phyloP scores from a whole-genome alignment of 2,329 filamentous ascomycete genomes.

The Didymella segeticola region DNA sequence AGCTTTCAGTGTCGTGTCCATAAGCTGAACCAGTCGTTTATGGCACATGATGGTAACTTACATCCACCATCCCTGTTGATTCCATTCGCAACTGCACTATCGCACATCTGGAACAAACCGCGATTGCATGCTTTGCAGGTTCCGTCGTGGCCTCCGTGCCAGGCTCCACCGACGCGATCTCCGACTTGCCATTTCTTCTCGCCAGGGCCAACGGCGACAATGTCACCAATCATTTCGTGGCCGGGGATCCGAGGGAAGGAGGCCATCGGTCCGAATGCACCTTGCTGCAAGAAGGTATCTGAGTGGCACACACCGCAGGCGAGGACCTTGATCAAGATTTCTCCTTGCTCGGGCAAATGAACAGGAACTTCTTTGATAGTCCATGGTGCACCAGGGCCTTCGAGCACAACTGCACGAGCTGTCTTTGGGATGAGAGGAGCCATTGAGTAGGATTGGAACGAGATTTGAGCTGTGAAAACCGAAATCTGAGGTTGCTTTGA shows the following conservation, averaged over 20 bases:
- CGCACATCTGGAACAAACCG: conserved; percentile 72
- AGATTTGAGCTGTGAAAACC: too few species aligned
- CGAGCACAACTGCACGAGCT: conserved; percentile 70
- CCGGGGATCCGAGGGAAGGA: conserved; percentile 67
- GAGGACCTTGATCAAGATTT: conserved; percentile 73
- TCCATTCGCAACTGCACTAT: conserved; percentile 68
- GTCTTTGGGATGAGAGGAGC: conserved; percentile 61
- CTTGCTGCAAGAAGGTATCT: conserved; percentile 54
- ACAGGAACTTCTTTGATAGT: conserved; percentile 67
- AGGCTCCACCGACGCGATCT: conserved; percentile 71
- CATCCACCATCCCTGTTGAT: conserved; percentile 71
- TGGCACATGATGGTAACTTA: conserved; percentile 34
- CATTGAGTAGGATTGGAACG: conserved; percentile 20
- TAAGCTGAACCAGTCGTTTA: not conserved
- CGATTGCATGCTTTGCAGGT: conserved; percentile 69
- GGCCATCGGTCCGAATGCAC: conserved; percentile 26
- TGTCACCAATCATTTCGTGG: conserved; percentile 74
- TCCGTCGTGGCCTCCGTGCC: conserved; percentile 72
- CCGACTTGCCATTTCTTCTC: conserved; percentile 68
- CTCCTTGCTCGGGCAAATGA: conserved; percentile 60
- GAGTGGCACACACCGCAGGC: conserved; percentile 76
- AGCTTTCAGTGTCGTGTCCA: not conserved
- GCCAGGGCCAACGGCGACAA: conserved; percentile 65
- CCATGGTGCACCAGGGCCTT: conserved; percentile 60
- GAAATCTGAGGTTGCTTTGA: too few species aligned